Conservation (phyloP, 2,329 filamentous ascomycete genomes). For the Coleophoma crateriformis region DNA sequence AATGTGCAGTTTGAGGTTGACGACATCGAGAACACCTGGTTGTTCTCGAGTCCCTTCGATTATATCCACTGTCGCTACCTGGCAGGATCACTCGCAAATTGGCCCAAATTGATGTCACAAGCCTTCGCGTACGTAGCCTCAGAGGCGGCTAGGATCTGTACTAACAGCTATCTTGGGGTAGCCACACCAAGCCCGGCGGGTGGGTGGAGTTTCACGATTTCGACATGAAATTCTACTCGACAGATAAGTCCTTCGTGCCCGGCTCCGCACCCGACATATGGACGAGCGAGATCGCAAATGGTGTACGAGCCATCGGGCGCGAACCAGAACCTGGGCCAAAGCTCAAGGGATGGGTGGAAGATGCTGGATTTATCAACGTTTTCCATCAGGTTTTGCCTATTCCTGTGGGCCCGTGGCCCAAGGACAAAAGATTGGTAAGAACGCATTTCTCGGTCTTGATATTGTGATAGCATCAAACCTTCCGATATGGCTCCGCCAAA, state of each 20-base stretch:
- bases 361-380: conserved; percentile 35
- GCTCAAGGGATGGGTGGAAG: conserved; percentile 17
- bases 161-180: neutral
- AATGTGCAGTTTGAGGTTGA: conserved; percentile 22
- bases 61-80: conserved; percentile 25
- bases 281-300: conserved; percentile 5
- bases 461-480: no score
- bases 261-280: conserved; percentile 6
- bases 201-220: conserved; percentile 13
- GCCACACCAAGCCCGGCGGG: conserved; percentile 10
- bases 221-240: conserved; percentile 12
- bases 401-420: conserved; percentile 35
- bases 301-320: conserved; percentile 4
- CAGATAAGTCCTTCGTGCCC: conserved; percentile 13
- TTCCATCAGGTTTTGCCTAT: conserved; percentile 6
- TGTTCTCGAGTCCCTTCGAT: conserved; percentile 28
- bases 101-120: conserved; percentile 12
- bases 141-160: neutral
- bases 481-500: no score
- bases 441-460: neutral
- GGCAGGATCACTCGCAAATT: conserved; percentile 4
- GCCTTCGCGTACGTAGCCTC: conserved; percentile 11
- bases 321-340: conserved; percentile 7
- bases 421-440: conserved; percentile 22
- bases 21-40: conserved; percentile 23